phyloP scores from a whole-genome alignment of 163 green algal species.

The Coccomyxa subellipsoidea region DNA sequence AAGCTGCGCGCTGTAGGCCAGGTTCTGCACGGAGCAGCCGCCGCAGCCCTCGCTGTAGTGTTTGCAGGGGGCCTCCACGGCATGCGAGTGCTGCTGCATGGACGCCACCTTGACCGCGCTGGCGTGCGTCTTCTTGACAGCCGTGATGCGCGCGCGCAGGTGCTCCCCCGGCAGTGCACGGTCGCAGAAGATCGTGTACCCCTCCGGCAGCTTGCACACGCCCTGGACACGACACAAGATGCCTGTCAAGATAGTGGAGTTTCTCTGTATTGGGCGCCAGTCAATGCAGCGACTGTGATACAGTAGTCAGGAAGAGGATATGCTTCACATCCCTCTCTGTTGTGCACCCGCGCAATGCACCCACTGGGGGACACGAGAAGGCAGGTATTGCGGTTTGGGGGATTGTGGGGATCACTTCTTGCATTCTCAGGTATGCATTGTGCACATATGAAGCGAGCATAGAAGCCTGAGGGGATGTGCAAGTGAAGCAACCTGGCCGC shows the following conservation, averaged over 20 bases:
- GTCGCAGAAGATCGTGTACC: slow-evolving; percentile 68
- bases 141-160: slow-evolving; percentile 46
- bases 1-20: slow-evolving; percentile 74
- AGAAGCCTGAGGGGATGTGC: no score
- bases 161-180: slow-evolving; percentile 71
- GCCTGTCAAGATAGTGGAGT: not conserved
- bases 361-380: no score
- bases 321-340: not conserved
- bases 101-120: slow-evolving; percentile 55
- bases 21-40: slow-evolving; percentile 72
- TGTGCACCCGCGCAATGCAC: not conserved
- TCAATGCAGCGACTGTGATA: no score
- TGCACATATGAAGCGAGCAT: no score
- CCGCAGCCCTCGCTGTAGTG: slow-evolving; percentile 68
- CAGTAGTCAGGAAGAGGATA: no score
- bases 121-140: slow-evolving; percentile 45
- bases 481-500: slow-evolving; percentile 5
- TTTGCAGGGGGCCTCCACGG: slow-evolving; percentile 40
- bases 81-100: slow-evolving; percentile 35
- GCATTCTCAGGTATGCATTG: no score
- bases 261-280: no score
- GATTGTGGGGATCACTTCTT: not conserved
- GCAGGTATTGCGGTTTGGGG: no score
- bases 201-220: slow-evolving; percentile 31
- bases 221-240: slow-evolving; percentile 8